Conservation (phyloP, 176 grass and related monocot species). For the Avena eriantha region DNA sequence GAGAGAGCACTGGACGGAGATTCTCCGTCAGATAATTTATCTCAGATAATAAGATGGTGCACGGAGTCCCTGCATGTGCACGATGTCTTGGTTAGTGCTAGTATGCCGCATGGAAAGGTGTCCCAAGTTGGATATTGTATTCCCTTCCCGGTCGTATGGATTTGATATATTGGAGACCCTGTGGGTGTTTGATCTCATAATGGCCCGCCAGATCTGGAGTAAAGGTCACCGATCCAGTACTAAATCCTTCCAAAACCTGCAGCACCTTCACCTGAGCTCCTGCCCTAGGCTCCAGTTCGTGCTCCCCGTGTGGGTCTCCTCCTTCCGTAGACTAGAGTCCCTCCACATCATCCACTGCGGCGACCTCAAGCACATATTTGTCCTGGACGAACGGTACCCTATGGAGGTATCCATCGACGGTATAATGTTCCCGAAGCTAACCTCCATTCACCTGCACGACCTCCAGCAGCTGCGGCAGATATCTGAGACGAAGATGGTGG, state of each 20-base stretch:
- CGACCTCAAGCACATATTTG: slow-evolving; percentile 7
- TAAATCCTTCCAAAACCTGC: fast-evolving
- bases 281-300: slow-evolving; percentile 30
- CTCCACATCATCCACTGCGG: slow-evolving; percentile 37
- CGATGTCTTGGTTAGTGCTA: neutral
- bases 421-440: neutral
- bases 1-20: fast-evolving
- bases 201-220: neutral
- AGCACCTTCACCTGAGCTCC: neutral
- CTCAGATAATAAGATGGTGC: neutral
- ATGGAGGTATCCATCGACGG: fast-evolving
- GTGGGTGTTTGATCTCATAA: slow-evolving; percentile 7
- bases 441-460: slow-evolving; percentile 2
- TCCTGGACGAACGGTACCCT: fast-evolving
- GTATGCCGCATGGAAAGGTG: slow-evolving; percentile 21
- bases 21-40: fast-evolving
- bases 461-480: neutral
- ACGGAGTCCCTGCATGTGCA: neutral
- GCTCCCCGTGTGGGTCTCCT: neutral
- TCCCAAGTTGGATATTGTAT: neutral
- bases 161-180: neutral
- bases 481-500: neutral
- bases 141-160: fast-evolving
- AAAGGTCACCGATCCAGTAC: fast-evolving
- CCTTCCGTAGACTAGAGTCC: neutral